Conservation (phyloP, 2,329 filamentous ascomycete genomes). For the Colletotrichum acutatum region DNA sequence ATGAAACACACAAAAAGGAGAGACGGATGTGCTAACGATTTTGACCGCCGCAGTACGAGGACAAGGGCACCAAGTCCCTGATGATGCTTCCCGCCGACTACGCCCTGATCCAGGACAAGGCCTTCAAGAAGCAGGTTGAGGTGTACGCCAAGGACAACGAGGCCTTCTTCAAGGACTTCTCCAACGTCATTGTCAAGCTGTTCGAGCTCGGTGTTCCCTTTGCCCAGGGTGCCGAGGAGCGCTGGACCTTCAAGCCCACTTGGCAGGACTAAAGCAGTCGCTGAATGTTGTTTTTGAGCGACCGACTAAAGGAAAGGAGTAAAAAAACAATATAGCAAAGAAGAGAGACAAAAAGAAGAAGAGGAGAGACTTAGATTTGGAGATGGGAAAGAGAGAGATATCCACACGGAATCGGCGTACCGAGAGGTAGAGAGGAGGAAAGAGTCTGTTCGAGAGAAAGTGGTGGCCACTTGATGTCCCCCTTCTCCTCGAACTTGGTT, state of each 20-base stretch:
- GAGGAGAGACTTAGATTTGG: slow-evolving; percentile 13
- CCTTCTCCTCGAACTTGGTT: background rate
- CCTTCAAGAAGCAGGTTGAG: slow-evolving; percentile 82
- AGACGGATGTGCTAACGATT: background rate
- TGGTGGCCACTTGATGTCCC: background rate
- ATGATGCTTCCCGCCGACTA: slow-evolving; percentile 99
- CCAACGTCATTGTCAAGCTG: slow-evolving; percentile 79
- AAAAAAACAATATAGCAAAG: background rate
- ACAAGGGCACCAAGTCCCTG: slow-evolving; percentile 84
- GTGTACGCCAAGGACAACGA: slow-evolving; percentile 93
- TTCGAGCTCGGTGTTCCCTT: slow-evolving; percentile 97
- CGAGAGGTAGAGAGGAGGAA: slow-evolving; percentile 8
- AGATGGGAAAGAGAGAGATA: slow-evolving; percentile 23
- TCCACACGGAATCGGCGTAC: slow-evolving; percentile 17
- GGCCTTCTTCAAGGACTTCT: slow-evolving; percentile 93
- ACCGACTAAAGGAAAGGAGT: background rate
- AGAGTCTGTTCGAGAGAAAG: background rate
- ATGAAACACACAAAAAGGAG: background rate
- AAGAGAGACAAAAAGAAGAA: background rate
- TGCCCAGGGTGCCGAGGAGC: slow-evolving; percentile 67
- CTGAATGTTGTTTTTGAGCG: background rate
- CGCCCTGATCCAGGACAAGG: slow-evolving; percentile 87
- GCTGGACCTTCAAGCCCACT: slow-evolving; percentile 73
- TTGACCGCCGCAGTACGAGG: slow-evolving; percentile 74
- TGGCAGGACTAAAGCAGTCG: slow-evolving; percentile 22